Conservation (phyloP, 441 rosid genomes). For the Syzygium syzygioides region DNA sequence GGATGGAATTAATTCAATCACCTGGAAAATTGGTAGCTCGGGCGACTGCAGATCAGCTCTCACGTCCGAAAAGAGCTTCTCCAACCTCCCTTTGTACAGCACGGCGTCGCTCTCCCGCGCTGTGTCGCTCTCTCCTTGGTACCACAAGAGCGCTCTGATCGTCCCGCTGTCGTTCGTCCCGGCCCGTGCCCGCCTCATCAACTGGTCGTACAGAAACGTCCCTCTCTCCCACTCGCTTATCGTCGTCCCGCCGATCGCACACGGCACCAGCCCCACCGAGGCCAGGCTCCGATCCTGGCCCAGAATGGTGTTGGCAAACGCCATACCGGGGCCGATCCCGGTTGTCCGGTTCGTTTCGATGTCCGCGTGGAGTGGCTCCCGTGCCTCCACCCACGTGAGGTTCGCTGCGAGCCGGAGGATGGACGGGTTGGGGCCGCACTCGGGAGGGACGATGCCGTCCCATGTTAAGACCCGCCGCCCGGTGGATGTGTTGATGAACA, state of each 20-base stretch:
- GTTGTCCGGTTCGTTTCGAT: constrained; percentile 46
- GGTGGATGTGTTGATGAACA: neutral
- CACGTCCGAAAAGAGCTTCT: constrained; percentile 44
- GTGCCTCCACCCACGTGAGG: neutral
- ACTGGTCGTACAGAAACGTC: constrained; percentile 40
- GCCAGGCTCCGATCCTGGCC: constrained; percentile 31
- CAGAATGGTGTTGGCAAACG: constrained; percentile 58
- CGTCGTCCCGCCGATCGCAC: constrained; percentile 75
- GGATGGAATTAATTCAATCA: neutral
- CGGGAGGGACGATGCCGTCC: neutral
- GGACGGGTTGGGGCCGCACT: neutral
- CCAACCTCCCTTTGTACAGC: constrained; percentile 38
- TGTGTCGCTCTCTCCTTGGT: constrained; percentile 82
- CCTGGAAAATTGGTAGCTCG: constrained; percentile 70
- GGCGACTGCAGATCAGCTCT: constrained; percentile 52
- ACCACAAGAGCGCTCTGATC: constrained; percentile 66
- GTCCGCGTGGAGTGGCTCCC: neutral
- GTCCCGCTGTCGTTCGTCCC: constrained; percentile 24
- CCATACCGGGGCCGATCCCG: constrained; percentile 82
- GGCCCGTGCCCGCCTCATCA: constrained; percentile 35
- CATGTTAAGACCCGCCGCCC: neutral
- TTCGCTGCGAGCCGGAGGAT: neutral
- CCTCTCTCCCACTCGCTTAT: constrained; percentile 70
- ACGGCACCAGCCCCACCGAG: constrained; percentile 65
- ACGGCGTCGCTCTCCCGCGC: constrained; percentile 36